phyloP scores from a whole-genome alignment of 2,329 filamentous ascomycete species.

The Ploettnerulaceae sp. region DNA sequence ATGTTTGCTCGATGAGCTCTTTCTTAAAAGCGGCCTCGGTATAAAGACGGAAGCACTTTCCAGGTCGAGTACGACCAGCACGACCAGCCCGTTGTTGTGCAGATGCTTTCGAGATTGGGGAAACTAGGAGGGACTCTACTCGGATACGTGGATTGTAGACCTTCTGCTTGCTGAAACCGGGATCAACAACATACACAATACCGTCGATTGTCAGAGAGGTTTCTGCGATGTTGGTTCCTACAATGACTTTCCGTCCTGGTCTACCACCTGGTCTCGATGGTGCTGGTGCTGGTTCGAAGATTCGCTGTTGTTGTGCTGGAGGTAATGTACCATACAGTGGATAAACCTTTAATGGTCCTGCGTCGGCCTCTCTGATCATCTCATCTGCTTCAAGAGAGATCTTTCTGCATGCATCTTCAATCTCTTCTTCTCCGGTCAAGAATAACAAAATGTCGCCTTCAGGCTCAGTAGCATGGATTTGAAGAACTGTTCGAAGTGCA shows the following conservation, averaged over 20 bases:
- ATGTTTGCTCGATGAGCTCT: conserved; percentile 94
- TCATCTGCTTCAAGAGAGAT: conserved; percentile 89
- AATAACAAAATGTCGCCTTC: conserved; percentile 94
- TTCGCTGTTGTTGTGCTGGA: conserved; percentile 87
- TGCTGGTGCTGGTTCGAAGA: conserved; percentile 83
- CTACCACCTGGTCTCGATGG: conserved; percentile 69
- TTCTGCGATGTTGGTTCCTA: conserved; percentile 97
- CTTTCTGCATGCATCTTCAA: conserved; percentile 92
- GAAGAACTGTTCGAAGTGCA: conserved; percentile 86
- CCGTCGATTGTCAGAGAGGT: conserved; percentile 97
- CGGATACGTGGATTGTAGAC: conserved; percentile 97
- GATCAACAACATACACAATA: conserved; percentile 98
- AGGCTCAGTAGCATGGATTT: conserved; percentile 89
- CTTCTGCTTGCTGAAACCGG: conserved; percentile 98
- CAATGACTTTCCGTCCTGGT: conserved; percentile 88
- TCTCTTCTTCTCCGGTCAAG: conserved; percentile 96
- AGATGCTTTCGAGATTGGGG: conserved; percentile 95
- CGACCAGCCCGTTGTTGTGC: conserved; percentile 96
- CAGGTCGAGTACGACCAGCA: conserved; percentile 96
- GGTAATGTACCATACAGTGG: conserved; percentile 92
- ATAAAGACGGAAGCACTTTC: conserved; percentile 97
- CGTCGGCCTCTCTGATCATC: conserved; percentile 84
- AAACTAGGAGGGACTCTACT: conserved; percentile 95
- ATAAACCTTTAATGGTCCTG: conserved; percentile 84
- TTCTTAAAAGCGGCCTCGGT: conserved; percentile 96